These are phyloP conservation scores for Datisca glomerata DNA, from an alignment of 306 rosid genomes.

Conservation along the genomic window DNA sequence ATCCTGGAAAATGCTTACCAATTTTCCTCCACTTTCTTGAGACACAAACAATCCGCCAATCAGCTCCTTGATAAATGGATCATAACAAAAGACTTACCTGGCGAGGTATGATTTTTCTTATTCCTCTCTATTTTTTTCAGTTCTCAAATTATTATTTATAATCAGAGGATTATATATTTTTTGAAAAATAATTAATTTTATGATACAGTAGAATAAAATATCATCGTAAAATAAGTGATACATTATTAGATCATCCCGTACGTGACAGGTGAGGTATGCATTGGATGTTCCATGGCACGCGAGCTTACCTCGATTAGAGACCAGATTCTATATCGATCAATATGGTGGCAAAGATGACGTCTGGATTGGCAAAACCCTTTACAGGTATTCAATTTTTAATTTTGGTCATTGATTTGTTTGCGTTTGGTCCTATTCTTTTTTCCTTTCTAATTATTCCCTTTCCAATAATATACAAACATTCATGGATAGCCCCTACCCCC, in stretches of 20 bases:
- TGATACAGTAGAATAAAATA: too few relatives aligned
- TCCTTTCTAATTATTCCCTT: too few relatives aligned
- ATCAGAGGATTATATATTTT: too few relatives aligned
- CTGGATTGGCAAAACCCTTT: constrained; percentile 98
- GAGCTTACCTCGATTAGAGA: constrained; percentile 58
- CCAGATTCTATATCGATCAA: constrained; percentile 67
- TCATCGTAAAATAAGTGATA: not conserved
- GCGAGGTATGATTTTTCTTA: constrained; percentile 37
- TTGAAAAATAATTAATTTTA: too few relatives aligned
- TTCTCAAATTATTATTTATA: too few relatives aligned
- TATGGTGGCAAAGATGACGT: constrained; percentile 71
- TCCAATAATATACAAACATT: too few relatives aligned
- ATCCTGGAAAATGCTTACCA: constrained; percentile 53
- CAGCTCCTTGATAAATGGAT: constrained; percentile 84
- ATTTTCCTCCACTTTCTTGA: constrained; percentile 44
- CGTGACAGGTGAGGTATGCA: constrained; percentile 55
- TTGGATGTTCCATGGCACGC: constrained; percentile 81
- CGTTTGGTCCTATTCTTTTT: too few relatives aligned
- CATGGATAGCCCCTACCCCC: too few relatives aligned
- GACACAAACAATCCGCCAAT: constrained; percentile 40
- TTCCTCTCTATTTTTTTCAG: too few relatives aligned
- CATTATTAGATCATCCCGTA: not conserved
- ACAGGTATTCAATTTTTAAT: constrained; percentile 67
- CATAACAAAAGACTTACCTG: constrained; percentile 60
- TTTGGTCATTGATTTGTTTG: too few relatives aligned